Percentiles rank a stretch among this genome's conserved stretches.
Conservation (phyloP, 2,329 filamentous ascomycete genomes). For the Didymella sp. region DNA sequence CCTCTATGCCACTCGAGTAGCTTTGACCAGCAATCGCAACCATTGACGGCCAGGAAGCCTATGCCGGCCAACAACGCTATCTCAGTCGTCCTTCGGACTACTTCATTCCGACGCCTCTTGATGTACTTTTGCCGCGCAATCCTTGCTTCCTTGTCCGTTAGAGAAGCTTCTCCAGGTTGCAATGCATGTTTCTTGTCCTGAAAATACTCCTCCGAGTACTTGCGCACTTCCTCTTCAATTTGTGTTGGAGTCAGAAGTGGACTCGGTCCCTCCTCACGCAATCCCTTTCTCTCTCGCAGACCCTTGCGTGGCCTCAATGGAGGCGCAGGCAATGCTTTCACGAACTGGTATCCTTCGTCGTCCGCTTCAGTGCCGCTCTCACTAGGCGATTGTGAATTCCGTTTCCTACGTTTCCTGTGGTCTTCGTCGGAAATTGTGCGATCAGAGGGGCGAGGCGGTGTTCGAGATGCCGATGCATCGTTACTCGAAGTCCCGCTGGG, state of each 20-base stretch:
- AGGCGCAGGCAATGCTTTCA: conserved; percentile 84
- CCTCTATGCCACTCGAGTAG: conserved; percentile 52
- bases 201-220: conserved; percentile 49
- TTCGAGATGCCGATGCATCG: conserved; percentile 25
- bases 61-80: conserved; percentile 62
- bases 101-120: conserved; percentile 87
- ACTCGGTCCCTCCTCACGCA: conserved; percentile 43
- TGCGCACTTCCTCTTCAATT: conserved; percentile 56
- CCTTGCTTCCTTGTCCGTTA: conserved; percentile 47
- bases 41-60: conserved; percentile 54
- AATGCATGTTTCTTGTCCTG: conserved; percentile 28
- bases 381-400: conserved; percentile 61
- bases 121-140: conserved; percentile 70
- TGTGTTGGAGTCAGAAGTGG: conserved; percentile 57
- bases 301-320: conserved; percentile 78
- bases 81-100: conserved; percentile 71
- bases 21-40: conserved; percentile 46
- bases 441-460: conserved; percentile 25
- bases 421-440: conserved; percentile 38
- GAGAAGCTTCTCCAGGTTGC: conserved; percentile 25
- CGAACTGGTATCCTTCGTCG: conserved; percentile 78
- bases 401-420: conserved; percentile 37
- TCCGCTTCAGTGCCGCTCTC: conserved; percentile 96
- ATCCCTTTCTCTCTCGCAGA: conserved; percentile 62
- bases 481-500: conserved; percentile 29